Percentiles rank a stretch among this genome's conserved stretches.
These are phyloP conservation scores for Alternaria sp. DNA, from an alignment of 2,329 filamentous ascomycete genomes.

Conservation along the genomic window DNA sequence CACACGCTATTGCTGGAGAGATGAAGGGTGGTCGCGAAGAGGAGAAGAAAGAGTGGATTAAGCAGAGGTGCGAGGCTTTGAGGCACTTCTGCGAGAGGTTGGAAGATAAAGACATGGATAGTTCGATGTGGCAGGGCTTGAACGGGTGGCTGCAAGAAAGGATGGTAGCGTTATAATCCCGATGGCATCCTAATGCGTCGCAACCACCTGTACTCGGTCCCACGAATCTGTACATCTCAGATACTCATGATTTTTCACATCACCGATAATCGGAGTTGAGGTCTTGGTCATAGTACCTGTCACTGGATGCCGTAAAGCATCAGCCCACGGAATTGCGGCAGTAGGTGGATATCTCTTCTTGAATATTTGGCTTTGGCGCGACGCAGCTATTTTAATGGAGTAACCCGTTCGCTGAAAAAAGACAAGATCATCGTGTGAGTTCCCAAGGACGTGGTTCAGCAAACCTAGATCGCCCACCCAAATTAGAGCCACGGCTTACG, in stretches of 20 bases:
- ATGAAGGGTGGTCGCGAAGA: conserved; percentile 28
- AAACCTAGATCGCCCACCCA: not conserved
- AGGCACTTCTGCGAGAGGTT: conserved; percentile 52
- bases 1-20: conserved; percentile 29
- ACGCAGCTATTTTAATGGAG: not conserved
- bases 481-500: not conserved
- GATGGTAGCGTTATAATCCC: not conserved
- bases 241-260: not conserved
- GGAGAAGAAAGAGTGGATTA: conserved; percentile 22
- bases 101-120: conserved; percentile 40
- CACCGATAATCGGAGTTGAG: not conserved
- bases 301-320: not conserved
- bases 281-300: not conserved
- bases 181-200: not conserved
- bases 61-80: conserved; percentile 52
- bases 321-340: not conserved
- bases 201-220: no score
- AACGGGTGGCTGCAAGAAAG: conserved; percentile 18
- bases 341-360: not conserved
- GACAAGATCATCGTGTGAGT: not conserved
- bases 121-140: conserved; percentile 24
- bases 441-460: not conserved
- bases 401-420: not conserved
- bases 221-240: not conserved
- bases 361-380: not conserved